phyloP scores from a whole-genome alignment of 2,329 filamentous ascomycete genomes.

The Tolypocladium amazonense region DNA sequence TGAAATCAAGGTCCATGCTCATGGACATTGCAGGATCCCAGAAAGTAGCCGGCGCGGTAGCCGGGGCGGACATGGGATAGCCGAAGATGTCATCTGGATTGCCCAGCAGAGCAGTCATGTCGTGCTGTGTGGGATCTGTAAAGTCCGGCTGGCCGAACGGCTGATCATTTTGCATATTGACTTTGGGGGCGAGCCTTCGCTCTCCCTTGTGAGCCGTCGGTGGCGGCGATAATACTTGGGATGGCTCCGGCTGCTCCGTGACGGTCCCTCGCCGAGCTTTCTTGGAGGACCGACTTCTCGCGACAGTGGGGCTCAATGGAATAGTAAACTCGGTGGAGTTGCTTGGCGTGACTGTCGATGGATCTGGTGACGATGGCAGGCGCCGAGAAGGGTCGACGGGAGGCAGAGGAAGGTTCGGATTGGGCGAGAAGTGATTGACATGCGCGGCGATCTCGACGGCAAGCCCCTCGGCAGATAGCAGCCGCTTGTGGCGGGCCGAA shows the following conservation, averaged over 20 bases:
- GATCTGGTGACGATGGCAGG: constrained; percentile 46
- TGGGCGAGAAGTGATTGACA: constrained; percentile 49
- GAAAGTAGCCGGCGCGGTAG: constrained; percentile 38
- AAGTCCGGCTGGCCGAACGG: constrained; percentile 42
- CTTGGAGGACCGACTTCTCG: constrained; percentile 25
- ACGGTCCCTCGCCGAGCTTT: constrained; percentile 33
- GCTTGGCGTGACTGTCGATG: constrained; percentile 22
- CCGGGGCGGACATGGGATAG: constrained; percentile 49
- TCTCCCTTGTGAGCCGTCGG: constrained; percentile 44
- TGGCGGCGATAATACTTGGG: constrained; percentile 50
- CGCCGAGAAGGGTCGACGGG: constrained; percentile 49
- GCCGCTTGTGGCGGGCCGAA: constrained; percentile 32
- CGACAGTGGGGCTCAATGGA: constrained; percentile 15
- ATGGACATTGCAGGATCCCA: constrained; percentile 46
- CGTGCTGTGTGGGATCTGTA: constrained; percentile 35
- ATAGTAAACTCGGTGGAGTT: constrained; percentile 16
- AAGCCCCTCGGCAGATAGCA: constrained; percentile 39
- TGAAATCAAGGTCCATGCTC: constrained; percentile 52
- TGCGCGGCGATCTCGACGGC: constrained; percentile 46
- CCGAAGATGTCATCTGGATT: constrained; percentile 45
- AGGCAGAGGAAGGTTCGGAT: constrained; percentile 41
- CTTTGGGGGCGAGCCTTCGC: constrained; percentile 43
- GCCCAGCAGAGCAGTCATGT: constrained; percentile 34
- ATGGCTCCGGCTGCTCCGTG: constrained; percentile 21
- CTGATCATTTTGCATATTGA: constrained; percentile 49